phyloP scores from a whole-genome alignment of 225 moss, liverwort and hornwort genomes.

The Sphagnum contortum region DNA sequence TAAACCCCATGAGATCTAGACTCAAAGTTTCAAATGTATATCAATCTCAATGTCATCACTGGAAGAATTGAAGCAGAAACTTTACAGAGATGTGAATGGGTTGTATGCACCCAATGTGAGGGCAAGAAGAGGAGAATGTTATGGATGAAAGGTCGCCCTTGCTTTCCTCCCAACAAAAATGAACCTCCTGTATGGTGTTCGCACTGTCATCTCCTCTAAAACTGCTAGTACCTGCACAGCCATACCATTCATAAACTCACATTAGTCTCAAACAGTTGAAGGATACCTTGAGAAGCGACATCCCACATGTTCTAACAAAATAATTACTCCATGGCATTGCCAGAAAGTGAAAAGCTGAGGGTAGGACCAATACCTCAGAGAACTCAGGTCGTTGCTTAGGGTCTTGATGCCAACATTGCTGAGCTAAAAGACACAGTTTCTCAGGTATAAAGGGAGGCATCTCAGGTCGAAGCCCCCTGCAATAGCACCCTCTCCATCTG shows the following conservation, averaged over 20 bases:
- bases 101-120: no score
- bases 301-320: background rate
- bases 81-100: no score
- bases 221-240: slow-evolving; percentile 47
- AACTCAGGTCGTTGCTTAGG: slow-evolving; percentile 80
- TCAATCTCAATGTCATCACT: no score
- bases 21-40: no score
- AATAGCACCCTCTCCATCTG: background rate
- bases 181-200: slow-evolving; percentile 35
- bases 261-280: no score
- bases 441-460: slow-evolving; percentile 50
- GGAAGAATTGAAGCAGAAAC: no score
- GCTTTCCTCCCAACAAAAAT: slow-evolving; percentile 41
- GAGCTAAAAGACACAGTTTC: slow-evolving; percentile 39
- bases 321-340: background rate
- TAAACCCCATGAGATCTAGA: no score
- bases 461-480: slow-evolving; percentile 69
- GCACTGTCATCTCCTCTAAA: slow-evolving; percentile 51
- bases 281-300: background rate
- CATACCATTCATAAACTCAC: background rate
- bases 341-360: background rate
- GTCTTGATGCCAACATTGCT: slow-evolving; percentile 80
- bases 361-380: slow-evolving; percentile 46
- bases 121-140: no score
- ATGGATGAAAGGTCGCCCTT: slow-evolving; percentile 11